Evolutionary conservation across 2,329 filamentous ascomycete genomes (phyloP).

Genomic region (Helicocarpus griseus): DNA sequence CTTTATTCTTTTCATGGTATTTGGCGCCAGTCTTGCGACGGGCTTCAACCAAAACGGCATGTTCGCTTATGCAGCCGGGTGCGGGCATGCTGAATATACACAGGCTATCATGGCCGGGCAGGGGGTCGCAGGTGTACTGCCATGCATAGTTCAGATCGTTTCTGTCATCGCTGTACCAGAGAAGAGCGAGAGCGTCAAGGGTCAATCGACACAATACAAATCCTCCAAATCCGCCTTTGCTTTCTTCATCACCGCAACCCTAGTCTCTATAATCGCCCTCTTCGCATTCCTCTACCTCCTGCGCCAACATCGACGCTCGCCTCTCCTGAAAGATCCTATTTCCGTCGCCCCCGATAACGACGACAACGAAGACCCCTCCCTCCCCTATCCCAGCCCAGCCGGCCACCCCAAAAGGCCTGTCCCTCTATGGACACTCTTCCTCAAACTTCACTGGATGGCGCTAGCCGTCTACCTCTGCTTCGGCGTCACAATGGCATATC

Average conservation of each 20-base stretch:
- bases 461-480: slow-evolving; percentile 75
- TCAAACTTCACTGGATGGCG: slow-evolving; percentile 70
- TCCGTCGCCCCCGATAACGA: slow-evolving; percentile 37
- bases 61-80: slow-evolving; percentile 82
- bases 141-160: slow-evolving; percentile 75
- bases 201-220: slow-evolving; percentile 29
- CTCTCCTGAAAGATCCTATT: slow-evolving; percentile 7
- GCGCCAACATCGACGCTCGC: slow-evolving; percentile 35
- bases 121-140: slow-evolving; percentile 81
- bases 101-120: slow-evolving; percentile 96
- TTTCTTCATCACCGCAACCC: slow-evolving; percentile 83
- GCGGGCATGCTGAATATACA: slow-evolving; percentile 78
- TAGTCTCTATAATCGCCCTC: slow-evolving; percentile 60
- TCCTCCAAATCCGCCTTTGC: slow-evolving; percentile 66
- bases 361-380: slow-evolving; percentile 28
- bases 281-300: slow-evolving; percentile 66
- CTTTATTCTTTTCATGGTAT: slow-evolving; percentile 76
- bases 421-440: slow-evolving; percentile 56
- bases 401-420: slow-evolving; percentile 36
- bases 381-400: slow-evolving; percentile 6
- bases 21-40: slow-evolving; percentile 66
- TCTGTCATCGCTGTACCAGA: slow-evolving; percentile 61
- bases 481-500: slow-evolving; percentile 82
- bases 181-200: slow-evolving; percentile 28
- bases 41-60: slow-evolving; percentile 88